These are phyloP conservation scores for Ephemerocybe angulata DNA, from an alignment of 768 basidiomycete genomes.

Conservation along the genomic window DNA sequence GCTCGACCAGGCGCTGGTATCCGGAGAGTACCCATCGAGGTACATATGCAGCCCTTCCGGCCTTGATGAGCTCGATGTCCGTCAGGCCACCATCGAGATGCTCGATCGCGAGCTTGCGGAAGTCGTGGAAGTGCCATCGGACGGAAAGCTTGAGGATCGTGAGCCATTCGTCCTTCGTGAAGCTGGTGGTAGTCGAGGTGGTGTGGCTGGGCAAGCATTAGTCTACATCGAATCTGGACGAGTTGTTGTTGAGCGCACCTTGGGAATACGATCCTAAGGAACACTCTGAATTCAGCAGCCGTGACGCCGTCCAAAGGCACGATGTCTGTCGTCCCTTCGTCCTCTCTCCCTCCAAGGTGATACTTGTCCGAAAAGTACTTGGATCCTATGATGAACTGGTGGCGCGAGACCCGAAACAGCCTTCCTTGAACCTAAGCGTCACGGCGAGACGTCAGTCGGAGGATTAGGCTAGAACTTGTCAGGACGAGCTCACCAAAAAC, in stretches of 20 bases:
- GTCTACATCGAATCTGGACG: background rate
- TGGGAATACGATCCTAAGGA: background rate
- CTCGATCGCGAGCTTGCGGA: conserved; percentile 7
- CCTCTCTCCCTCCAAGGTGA: background rate
- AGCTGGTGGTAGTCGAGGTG: background rate
- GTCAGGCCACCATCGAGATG: background rate
- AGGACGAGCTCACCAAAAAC: background rate
- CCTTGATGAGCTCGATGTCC: conserved; percentile 30
- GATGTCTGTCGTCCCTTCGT: background rate
- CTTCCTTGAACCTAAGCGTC: background rate
- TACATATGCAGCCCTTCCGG: conserved; percentile 51
- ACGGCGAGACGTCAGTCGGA: background rate
- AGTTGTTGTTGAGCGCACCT: background rate
- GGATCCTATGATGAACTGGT: conserved; percentile 2
- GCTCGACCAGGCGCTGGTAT: background rate
- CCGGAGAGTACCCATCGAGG: conserved; percentile 21
- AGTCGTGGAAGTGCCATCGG: conserved; percentile 8
- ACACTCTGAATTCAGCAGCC: background rate
- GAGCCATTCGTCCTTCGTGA: conserved; percentile 3
- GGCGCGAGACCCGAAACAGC: background rate
- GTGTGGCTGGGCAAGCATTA: background rate
- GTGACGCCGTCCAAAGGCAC: background rate
- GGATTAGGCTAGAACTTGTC: background rate
- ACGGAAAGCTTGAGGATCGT: conserved; percentile 4
- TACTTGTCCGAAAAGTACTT: background rate